Evolutionary conservation across 805 yeast genomes (phyloP).

Genomic region (Torulaspora quercuum): DNA sequence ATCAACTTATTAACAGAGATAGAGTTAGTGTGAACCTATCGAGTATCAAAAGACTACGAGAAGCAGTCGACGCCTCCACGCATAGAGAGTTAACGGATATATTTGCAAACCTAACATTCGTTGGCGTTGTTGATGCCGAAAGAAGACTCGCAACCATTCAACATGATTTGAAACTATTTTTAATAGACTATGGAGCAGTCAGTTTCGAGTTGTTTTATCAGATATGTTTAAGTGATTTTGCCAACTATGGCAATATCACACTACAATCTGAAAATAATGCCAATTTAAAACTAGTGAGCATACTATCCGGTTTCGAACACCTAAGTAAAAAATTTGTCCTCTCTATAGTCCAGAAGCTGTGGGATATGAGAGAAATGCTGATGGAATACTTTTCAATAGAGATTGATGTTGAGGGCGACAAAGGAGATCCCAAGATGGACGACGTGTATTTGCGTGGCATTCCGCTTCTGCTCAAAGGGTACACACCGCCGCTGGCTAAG

Average conservation of each 20-base stretch:
- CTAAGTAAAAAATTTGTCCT: constrained; percentile 26
- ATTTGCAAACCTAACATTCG: constrained; percentile 65
- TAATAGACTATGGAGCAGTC: constrained; percentile 76
- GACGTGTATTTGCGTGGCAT: constrained; percentile 45
- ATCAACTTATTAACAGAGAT: constrained; percentile 25
- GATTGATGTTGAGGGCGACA: constrained; percentile 34
- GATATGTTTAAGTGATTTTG: constrained; percentile 68
- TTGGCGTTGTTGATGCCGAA: constrained; percentile 76
- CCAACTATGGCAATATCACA: constrained; percentile 67
- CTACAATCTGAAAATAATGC: constrained; percentile 30
- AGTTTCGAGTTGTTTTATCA: constrained; percentile 76
- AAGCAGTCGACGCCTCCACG: constrained; percentile 44
- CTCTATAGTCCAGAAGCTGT: constrained; percentile 30
- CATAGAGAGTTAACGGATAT: constrained; percentile 60
- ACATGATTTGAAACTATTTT: constrained; percentile 67
- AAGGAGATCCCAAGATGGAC: constrained; percentile 20
- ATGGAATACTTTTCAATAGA: constrained; percentile 69
- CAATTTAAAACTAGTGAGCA: constrained; percentile 18
- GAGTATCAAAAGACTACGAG: constrained; percentile 56
- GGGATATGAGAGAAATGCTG: constrained; percentile 70
- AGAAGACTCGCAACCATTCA: constrained; percentile 80
- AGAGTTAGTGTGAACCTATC: constrained; percentile 48
- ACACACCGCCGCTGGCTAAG: constrained; percentile 60
- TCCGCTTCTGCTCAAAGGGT: constrained; percentile 66
- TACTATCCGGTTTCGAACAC: constrained; percentile 21